Conservation (phyloP, 2,329 filamentous ascomycete genomes). For the Colletotrichum sp. region DNA sequence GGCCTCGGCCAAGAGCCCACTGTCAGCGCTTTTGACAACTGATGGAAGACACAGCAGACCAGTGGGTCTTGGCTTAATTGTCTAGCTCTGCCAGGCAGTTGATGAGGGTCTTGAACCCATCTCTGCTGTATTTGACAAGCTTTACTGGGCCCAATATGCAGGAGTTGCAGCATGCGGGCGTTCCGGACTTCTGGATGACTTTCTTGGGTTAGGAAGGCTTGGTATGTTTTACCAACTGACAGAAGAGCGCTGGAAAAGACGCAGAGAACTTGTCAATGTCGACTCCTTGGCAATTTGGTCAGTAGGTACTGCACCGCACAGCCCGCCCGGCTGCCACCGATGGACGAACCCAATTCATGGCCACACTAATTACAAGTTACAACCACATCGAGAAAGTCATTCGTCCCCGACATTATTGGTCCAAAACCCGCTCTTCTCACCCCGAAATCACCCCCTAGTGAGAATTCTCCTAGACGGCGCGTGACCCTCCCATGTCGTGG, state of each 20-base stretch:
- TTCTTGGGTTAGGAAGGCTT: neutral
- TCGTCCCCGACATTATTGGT: neutral
- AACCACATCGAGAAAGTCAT: neutral
- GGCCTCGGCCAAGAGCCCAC: neutral
- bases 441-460: neutral
- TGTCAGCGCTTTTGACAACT: slow-evolving; percentile 9
- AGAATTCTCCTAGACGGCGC: neutral
- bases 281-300: neutral
- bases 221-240: neutral
- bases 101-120: neutral
- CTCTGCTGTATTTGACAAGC: neutral
- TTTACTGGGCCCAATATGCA: neutral
- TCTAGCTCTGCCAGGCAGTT: neutral
- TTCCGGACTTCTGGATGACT: neutral
- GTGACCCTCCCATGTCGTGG: slow-evolving; percentile 6
- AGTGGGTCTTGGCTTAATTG: neutral
- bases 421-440: neutral
- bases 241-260: neutral
- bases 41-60: neutral
- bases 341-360: neutral
- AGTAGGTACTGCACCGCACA: neutral
- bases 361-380: neutral
- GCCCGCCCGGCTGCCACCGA: neutral
- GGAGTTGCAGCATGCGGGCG: neutral
- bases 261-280: neutral